A percentile compares a stretch with the other conserved stretches of the same genome.
Evolutionary conservation across 2,329 filamentous ascomycete genomes (phyloP).

Genomic region (Fusarium continuum): DNA sequence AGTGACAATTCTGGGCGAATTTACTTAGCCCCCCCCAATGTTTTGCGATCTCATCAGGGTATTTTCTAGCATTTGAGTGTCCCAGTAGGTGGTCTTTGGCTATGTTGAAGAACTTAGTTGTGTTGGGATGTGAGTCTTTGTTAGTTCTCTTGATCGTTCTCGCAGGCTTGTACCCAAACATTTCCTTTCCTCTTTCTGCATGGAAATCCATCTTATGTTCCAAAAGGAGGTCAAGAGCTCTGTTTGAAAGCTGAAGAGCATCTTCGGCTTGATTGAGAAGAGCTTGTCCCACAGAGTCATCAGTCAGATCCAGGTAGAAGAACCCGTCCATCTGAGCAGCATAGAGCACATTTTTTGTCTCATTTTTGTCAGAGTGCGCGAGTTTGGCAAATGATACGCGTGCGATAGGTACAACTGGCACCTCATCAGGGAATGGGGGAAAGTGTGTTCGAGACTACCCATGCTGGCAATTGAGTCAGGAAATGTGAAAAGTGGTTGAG

Average conservation of each 20-base stretch:
- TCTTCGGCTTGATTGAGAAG: not conserved
- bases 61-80: accelerated
- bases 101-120: not conserved
- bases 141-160: not conserved
- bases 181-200: not conserved
- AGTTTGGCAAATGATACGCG: not conserved
- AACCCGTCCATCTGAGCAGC: not conserved
- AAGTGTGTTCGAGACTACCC: not conserved
- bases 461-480: not conserved
- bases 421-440: not conserved
- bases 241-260: not conserved
- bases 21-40: accelerated
- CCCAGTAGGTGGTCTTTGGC: not conserved
- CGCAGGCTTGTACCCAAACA: not conserved
- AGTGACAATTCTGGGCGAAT: not conserved
- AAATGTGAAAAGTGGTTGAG: too few species aligned
- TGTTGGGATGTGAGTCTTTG: not conserved
- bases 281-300: accelerated
- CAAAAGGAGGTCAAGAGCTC: not conserved
- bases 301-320: not conserved
- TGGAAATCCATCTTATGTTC: not conserved
- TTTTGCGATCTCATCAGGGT: not conserved
- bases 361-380: not conserved
- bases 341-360: not conserved
- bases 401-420: not conserved